Evolutionary conservation across 73 alveolate species (phyloP).

Genomic region (Tetrahymena elliotti): DNA sequence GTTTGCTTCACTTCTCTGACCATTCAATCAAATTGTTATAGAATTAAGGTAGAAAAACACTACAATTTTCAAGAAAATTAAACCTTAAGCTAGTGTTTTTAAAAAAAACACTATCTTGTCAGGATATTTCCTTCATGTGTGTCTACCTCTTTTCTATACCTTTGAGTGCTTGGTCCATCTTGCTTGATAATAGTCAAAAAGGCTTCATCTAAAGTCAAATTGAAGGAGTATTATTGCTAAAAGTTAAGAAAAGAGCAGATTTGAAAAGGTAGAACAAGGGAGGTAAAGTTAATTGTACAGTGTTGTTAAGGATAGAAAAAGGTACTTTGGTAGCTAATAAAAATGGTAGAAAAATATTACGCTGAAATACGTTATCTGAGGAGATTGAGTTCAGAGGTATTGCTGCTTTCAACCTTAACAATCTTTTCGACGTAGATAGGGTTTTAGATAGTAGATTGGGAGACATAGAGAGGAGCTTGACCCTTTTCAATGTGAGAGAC

Average conservation of each 20-base stretch:
- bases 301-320: neutral
- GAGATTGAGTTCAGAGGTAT: neutral
- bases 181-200: neutral
- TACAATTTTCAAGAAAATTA: neutral
- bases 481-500: conserved; percentile 2
- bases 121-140: neutral
- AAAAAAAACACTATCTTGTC: neutral
- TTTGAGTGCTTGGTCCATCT: neutral
- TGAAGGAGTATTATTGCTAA: neutral
- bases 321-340: neutral
- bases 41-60: neutral
- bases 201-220: neutral
- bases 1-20: neutral
- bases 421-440: neutral
- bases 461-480: neutral
- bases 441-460: neutral
- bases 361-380: neutral
- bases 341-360: neutral
- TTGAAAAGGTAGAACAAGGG: neutral
- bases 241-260: neutral
- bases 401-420: neutral
- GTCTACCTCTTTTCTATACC: neutral
- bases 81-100: neutral
- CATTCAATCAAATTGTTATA: neutral
- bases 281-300: neutral